Percentiles rank a stretch among this genome's conserved stretches.
These are phyloP conservation scores for Lanmaoa rubissima DNA, from an alignment of 768 basidiomycete genomes.

Conservation along the genomic window DNA sequence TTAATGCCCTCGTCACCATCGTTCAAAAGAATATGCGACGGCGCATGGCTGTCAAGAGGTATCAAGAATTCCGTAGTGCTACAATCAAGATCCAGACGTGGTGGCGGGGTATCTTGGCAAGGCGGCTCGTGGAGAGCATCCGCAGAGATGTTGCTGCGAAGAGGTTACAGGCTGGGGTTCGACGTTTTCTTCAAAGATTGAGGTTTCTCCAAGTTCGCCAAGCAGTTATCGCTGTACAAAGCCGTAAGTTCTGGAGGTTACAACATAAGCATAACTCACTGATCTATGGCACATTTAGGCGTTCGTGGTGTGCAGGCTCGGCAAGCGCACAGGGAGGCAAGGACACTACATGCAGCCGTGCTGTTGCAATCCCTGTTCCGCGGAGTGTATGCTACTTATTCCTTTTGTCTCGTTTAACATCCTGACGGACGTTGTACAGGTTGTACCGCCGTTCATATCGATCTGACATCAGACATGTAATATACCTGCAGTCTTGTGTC, in stretches of 20 bases:
- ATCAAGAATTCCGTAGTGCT: constrained; percentile 63
- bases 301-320: constrained; percentile 76
- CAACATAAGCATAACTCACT: constrained; percentile 2
- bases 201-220: constrained; percentile 61
- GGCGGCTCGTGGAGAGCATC: constrained; percentile 64
- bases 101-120: constrained; percentile 89
- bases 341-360: constrained; percentile 60
- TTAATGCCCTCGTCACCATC: constrained; percentile 89
- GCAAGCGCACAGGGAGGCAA: constrained; percentile 52
- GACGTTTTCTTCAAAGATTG: constrained; percentile 73
- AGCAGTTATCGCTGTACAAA: constrained; percentile 74
- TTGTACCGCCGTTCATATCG: constrained; percentile 53
- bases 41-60: constrained; percentile 78
- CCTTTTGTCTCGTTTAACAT: neutral
- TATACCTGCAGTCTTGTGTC: constrained; percentile 89
- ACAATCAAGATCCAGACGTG: constrained; percentile 89
- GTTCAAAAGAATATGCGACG: constrained; percentile 98
- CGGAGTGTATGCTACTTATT: constrained; percentile 68
- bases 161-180: constrained; percentile 68
- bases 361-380: constrained; percentile 81
- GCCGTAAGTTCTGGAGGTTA: constrained; percentile 56
- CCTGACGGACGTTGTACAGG: constrained; percentile 35
- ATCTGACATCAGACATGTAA: constrained; percentile 64
- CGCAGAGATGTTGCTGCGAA: constrained; percentile 73
- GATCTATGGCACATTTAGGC: constrained; percentile 40